Evolutionary conservation across 192 early-diverging fungal genomes (phyloP), one percentile per base, ranked within the genome.

Genomic region (Fimicolochytrium jonesii): DNA sequence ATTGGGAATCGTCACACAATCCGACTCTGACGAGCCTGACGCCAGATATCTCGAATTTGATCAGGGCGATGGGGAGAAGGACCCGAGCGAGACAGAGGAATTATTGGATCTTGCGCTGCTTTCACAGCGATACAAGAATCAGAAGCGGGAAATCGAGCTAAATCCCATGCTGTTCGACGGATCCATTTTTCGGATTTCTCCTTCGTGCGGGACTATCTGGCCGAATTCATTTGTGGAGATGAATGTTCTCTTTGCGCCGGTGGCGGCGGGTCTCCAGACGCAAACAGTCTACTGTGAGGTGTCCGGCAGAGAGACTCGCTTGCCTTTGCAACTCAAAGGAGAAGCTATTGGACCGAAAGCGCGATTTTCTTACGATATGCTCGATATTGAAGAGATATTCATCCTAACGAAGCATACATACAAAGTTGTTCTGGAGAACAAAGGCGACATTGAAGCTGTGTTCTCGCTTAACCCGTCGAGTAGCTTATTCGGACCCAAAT

Each of bases 351-450:
- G 84, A 2, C 82, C 84, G 0, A 72, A 83, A 51, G 78, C 73
- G 13, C 36, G 60, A 4, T 85, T 86, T 64, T 80, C 79, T 4
- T 85, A 74, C 46, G 77, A 79, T 34, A 23, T 72, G 26, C 49
- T 86, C 29, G 77, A 81, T 28, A 63, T 82, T 6, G 74, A 79
- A 26, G 59, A 73, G 30, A 70, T 86, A 20, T 85, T 76, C 59
- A 77, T 86, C 29, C 74, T 78, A 57, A 76, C 84, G 22, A 17
- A 46, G 20, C 84, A 85, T 56, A 60, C 36, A 30, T 85, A 77
- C 56, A 72, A 81, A 52, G 82, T 85, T 11, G 36, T 77, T 36
- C 42, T 86, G 3, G 82, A 86, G 50, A 86, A 86, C 55, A 42
- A 60, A 0, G 84, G 84, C 11, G 69, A 83, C 4, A 86, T 86